Evolutionary conservation across 2,329 filamentous ascomycete species (phyloP).

Genomic region (Pseudonectria foliicola): DNA sequence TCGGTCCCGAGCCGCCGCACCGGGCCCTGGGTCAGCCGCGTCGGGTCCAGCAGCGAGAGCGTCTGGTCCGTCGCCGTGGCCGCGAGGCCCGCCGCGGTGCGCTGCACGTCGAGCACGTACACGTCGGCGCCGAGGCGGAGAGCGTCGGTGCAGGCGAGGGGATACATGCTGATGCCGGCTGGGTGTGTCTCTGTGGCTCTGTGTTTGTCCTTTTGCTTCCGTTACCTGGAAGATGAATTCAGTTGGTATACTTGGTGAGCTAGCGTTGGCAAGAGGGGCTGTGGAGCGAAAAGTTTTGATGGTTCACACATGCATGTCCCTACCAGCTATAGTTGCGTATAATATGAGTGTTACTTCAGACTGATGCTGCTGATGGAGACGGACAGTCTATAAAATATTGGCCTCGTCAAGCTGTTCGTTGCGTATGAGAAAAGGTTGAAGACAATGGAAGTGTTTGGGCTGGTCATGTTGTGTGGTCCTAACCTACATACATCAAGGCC

Average conservation of each 20-base stretch:
- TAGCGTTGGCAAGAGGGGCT: slow-evolving; percentile 5
- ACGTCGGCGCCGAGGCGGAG: slow-evolving; percentile 31
- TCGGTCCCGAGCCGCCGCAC: slow-evolving; percentile 40
- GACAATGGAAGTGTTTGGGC: slow-evolving; percentile 12
- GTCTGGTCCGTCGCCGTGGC: slow-evolving; percentile 64
- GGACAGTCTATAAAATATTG: no score
- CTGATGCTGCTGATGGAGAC: no score
- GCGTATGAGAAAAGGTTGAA: no score
- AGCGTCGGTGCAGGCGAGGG: slow-evolving; percentile 25
- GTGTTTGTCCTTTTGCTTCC: no score
- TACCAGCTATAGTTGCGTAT: no score
- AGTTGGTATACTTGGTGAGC: neutral
- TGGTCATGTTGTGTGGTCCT: neutral
- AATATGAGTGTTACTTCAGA: no score
- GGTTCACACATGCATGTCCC: no score
- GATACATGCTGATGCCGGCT: slow-evolving; percentile 24
- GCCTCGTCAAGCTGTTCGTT: no score
- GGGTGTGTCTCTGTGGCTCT: no score
- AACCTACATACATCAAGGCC: slow-evolving; percentile 12
- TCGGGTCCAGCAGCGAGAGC: slow-evolving; percentile 58
- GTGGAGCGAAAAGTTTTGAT: neutral
- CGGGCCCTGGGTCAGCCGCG: slow-evolving; percentile 45
- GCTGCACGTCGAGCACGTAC: slow-evolving; percentile 53
- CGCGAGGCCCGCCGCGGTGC: slow-evolving; percentile 45
- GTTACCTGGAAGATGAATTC: no score